Conservation (phyloP, 345 rosid species). For the Atalantia buxifolia region DNA sequence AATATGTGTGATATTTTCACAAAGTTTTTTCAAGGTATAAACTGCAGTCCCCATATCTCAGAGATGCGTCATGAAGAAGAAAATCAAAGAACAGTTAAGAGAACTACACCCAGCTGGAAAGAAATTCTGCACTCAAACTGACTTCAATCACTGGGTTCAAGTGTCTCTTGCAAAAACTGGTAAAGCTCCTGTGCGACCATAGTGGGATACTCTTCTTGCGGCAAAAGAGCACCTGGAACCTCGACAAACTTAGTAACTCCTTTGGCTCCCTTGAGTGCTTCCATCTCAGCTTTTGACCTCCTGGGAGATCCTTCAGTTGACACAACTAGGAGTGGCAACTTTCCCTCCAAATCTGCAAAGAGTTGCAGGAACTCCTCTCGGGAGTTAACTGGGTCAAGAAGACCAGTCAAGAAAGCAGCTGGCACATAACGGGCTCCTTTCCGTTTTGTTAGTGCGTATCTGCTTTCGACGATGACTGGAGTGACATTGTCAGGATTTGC, state of each 20-base stretch:
- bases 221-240: constrained; percentile 81
- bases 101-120: neutral
- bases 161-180: constrained; percentile 55
- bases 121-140: neutral
- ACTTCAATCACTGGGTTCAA: constrained; percentile 26
- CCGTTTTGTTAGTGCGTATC: constrained; percentile 62
- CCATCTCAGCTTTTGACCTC: constrained; percentile 95
- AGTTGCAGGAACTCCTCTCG: constrained; percentile 69
- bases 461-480: constrained; percentile 43
- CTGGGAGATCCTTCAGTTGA: constrained; percentile 68
- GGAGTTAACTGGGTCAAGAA: constrained; percentile 73
- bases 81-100: neutral
- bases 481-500: constrained; percentile 82
- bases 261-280: constrained; percentile 60
- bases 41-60: neutral
- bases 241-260: constrained; percentile 74
- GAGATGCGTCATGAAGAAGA: neutral
- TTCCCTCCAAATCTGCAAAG: constrained; percentile 62
- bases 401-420: constrained; percentile 90
- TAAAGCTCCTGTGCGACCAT: constrained; percentile 62
- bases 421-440: constrained; percentile 87
- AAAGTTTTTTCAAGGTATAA: neutral
- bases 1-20: neutral
- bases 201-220: constrained; percentile 87
- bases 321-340: constrained; percentile 56